phyloP scores from a whole-genome alignment of 306 rosid species.

The Vigna hirtella region DNA sequence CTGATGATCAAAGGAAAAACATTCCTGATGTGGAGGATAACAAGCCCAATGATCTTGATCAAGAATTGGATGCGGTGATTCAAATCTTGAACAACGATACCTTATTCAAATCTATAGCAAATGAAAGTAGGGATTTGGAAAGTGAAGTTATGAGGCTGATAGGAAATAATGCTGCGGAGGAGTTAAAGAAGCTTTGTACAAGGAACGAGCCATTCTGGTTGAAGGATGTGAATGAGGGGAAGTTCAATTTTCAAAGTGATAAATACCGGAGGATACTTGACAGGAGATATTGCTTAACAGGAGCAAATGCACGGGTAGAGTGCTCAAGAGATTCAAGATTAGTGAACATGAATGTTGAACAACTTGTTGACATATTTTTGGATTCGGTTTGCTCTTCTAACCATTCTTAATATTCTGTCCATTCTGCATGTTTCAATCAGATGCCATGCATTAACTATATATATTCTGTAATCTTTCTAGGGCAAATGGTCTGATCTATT shows the following conservation, averaged over 20 bases:
- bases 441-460: neutral
- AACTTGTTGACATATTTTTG: conserved; percentile 61
- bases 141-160: conserved; percentile 48
- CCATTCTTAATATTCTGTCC: neutral
- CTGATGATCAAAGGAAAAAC: too few species aligned
- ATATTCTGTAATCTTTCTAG: conserved; percentile 44
- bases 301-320: conserved; percentile 46
- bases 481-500: conserved; percentile 66
- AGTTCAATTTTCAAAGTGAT: conserved; percentile 51
- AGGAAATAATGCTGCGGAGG: conserved; percentile 60
- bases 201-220: conserved; percentile 68
- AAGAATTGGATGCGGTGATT: neutral
- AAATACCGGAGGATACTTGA: conserved; percentile 49
- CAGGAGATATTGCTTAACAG: conserved; percentile 36
- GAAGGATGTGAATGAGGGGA: conserved; percentile 29
- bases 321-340: conserved; percentile 64
- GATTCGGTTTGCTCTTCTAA: conserved; percentile 52
- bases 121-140: conserved; percentile 42
- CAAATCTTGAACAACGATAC: neutral
- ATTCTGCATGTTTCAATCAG: neutral
- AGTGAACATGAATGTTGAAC: conserved; percentile 52
- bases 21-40: too few species aligned
- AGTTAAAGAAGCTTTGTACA: conserved; percentile 50
- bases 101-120: conserved; percentile 2
- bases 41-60: too few species aligned